Percentiles rank a stretch among this genome's conserved stretches.
Conservation (phyloP, 805 yeast genomes). For the Candida jianshihensis region DNA sequence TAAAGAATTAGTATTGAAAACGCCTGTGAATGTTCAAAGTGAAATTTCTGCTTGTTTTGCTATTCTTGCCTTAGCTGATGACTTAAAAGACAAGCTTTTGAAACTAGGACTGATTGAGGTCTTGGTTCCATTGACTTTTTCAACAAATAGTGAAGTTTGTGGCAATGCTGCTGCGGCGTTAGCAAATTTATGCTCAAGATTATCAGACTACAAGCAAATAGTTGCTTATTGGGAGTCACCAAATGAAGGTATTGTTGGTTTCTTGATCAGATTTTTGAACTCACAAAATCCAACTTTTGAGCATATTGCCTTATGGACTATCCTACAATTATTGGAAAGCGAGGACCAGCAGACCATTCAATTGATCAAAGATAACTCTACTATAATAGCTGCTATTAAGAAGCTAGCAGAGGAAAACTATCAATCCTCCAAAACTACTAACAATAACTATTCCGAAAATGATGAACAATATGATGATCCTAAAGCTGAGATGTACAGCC, state of each 20-base stretch:
- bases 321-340: constrained; percentile 85
- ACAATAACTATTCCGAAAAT: constrained; percentile 19
- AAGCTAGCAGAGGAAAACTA: constrained; percentile 33
- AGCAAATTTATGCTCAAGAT: constrained; percentile 90
- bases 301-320: constrained; percentile 97
- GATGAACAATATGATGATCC: constrained; percentile 52
- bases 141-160: constrained; percentile 88
- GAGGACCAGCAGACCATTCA: constrained; percentile 57
- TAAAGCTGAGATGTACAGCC: constrained; percentile 54
- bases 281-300: constrained; percentile 90
- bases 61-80: constrained; percentile 92
- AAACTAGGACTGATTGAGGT: constrained; percentile 82
- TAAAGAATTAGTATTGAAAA: constrained; percentile 73
- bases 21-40: constrained; percentile 90
- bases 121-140: constrained; percentile 82
- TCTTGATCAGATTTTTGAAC: constrained; percentile 70
- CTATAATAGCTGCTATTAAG: constrained; percentile 48
- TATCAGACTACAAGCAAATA: constrained; percentile 74
- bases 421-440: constrained; percentile 23
- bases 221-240: constrained; percentile 74
- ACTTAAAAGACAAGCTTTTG: constrained; percentile 76
- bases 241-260: constrained; percentile 79
- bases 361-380: constrained; percentile 47
- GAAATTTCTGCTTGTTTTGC: constrained; percentile 98
- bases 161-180: constrained; percentile 98